Evolutionary conservation across 2,329 filamentous ascomycete species (phyloP).

Genomic region (Phyllosticta citrichinensis): DNA sequence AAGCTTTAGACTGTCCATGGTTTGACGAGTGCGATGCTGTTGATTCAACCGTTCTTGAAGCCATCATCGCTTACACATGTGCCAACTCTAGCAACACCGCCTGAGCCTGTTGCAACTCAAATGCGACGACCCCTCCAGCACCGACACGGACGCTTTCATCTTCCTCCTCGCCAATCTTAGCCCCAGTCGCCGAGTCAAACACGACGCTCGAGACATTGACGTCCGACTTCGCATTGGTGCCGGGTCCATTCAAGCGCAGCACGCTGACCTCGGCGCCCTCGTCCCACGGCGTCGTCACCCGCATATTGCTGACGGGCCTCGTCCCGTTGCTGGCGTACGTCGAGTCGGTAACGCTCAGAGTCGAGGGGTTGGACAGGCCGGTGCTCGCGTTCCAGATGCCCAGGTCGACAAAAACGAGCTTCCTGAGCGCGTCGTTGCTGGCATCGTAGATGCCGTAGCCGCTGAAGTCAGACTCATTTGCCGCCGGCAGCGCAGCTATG

Average conservation of each 20-base stretch:
- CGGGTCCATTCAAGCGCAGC: slow-evolving; percentile 1
- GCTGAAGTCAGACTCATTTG: slow-evolving; percentile 2
- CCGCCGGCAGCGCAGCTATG: slow-evolving; percentile 2
- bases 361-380: slow-evolving; percentile 6
- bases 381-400: slow-evolving; percentile 5
- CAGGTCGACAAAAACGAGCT: slow-evolving; percentile 8
- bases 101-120: slow-evolving; percentile 5
- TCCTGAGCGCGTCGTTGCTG: background rate
- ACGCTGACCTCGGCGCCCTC: background rate
- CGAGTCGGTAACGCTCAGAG: slow-evolving; percentile 1
- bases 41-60: background rate
- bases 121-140: background rate
- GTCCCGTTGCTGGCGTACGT: slow-evolving; percentile 3
- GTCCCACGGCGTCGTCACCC: background rate
- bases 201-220: background rate
- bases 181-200: slow-evolving; percentile 1
- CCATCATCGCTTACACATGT: background rate
- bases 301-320: background rate
- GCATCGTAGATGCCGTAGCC: slow-evolving; percentile 1
- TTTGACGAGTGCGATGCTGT: background rate
- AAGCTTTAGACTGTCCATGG: no score
- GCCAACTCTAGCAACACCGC: slow-evolving; percentile 6
- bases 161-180: background rate
- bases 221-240: slow-evolving; percentile 7
- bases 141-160: background rate